Evolutionary conservation across 768 basidiomycete genomes (phyloP).

Genomic region (Heimioporus sp.): DNA sequence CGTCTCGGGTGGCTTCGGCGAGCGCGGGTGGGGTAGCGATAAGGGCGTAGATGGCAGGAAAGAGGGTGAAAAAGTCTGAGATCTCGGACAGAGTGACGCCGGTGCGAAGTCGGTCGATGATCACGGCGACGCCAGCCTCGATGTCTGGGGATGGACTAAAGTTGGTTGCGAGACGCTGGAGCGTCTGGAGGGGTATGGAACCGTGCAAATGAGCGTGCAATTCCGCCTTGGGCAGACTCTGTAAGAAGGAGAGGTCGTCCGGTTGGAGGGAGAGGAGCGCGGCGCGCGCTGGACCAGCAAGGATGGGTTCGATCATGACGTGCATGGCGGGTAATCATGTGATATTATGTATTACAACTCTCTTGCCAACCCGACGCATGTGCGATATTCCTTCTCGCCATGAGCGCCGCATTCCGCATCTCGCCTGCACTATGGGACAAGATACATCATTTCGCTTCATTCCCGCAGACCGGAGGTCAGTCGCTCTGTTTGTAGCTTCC

Average conservation of each 20-base stretch:
- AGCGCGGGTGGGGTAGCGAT: conserved; percentile 61
- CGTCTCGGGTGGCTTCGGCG: conserved; percentile 55
- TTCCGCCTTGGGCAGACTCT: conserved; percentile 73
- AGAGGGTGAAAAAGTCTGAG: conserved; percentile 71
- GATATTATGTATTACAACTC: neutral
- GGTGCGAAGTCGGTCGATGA: conserved; percentile 39
- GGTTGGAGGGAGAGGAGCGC: conserved; percentile 56
- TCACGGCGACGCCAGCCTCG: conserved; percentile 40
- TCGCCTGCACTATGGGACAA: conserved; percentile 81
- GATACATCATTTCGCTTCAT: conserved; percentile 88
- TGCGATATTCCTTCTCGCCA: conserved; percentile 9
- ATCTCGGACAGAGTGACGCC: conserved; percentile 50
- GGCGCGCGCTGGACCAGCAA: conserved; percentile 34
- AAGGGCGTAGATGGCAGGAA: conserved; percentile 76
- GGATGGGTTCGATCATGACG: neutral
- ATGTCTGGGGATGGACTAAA: conserved; percentile 22
- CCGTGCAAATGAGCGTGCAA: conserved; percentile 86
- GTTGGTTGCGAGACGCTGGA: conserved; percentile 60
- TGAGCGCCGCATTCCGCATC: conserved; percentile 62
- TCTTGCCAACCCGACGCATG: neutral
- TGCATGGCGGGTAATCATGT: conserved; percentile 7
- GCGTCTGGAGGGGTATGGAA: conserved; percentile 65
- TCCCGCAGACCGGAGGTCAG: conserved; percentile 89
- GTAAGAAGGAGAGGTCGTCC: conserved; percentile 57
- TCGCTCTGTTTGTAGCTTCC: neutral